A percentile compares a stretch with the other conserved stretches of the same genome.
Conservation (phyloP, 257 asterid species). For the Gentiana dahurica region DNA sequence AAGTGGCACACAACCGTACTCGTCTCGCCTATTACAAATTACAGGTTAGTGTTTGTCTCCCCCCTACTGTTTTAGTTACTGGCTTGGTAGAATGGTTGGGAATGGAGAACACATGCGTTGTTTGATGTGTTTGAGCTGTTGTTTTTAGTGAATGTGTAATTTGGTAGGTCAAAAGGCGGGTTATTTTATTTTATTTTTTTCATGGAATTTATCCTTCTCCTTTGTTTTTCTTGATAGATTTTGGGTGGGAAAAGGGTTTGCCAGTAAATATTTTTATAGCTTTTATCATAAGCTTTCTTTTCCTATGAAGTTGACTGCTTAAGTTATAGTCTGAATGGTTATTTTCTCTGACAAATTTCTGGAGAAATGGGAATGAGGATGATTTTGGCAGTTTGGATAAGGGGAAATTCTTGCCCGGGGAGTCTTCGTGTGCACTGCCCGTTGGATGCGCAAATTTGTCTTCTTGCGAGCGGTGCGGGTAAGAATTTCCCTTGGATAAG, state of each 20-base stretch:
- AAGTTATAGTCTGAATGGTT: too few species aligned
- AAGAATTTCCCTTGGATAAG: too few species aligned
- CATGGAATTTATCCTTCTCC: not conserved
- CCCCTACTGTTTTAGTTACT: not conserved
- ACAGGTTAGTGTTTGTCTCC: slow-evolving; percentile 33
- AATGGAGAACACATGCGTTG: too few species aligned
- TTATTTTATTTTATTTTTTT: not conserved
- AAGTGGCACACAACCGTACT: slow-evolving; percentile 63
- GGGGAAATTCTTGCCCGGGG: too few species aligned
- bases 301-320: not conserved
- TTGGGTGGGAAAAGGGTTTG: not conserved
- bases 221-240: not conserved
- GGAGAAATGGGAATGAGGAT: too few species aligned
- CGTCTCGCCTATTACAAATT: slow-evolving; percentile 58
- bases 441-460: too few species aligned
- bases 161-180: not conserved
- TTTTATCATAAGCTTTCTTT: too few species aligned
- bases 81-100: not conserved
- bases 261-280: too few species aligned
- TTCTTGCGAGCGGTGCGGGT: too few species aligned
- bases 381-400: too few species aligned
- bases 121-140: not conserved
- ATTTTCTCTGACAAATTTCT: too few species aligned
- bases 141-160: not conserved
- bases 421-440: too few species aligned